Evolutionary conservation across 2,329 filamentous ascomycete species (phyloP).

Genomic region (Aureobasidium sp.): DNA sequence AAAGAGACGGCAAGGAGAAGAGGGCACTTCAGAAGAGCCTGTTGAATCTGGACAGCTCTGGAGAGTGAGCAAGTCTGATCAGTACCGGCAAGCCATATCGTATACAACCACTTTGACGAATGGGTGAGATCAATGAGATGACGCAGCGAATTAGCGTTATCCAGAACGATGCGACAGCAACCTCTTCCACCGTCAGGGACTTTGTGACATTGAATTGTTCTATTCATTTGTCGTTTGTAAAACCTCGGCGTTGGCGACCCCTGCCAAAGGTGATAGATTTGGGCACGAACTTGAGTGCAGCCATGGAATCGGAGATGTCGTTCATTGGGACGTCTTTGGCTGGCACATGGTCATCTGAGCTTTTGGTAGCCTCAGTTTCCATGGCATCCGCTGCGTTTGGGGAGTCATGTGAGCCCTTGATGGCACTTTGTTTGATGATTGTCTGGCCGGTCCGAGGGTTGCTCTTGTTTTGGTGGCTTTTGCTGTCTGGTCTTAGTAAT

Average conservation of each 20-base stretch:
- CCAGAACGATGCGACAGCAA: not conserved
- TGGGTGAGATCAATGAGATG: not conserved
- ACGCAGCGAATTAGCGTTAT: not conserved
- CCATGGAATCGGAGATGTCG: conserved; percentile 60
- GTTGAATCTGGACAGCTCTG: conserved; percentile 17
- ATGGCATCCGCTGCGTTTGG: not conserved
- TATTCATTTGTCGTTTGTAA: too few species aligned
- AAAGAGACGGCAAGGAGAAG: conserved; percentile 65
- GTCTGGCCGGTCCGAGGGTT: not conserved
- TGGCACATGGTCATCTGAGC: not conserved
- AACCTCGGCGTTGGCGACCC: conserved; percentile 47
- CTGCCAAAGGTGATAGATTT: conserved; percentile 59
- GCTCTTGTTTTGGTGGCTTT: not conserved
- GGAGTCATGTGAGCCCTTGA: not conserved
- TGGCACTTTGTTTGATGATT: not conserved
- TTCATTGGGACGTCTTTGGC: conserved; percentile 39
- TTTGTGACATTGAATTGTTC: too few species aligned
- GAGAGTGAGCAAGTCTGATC: not conserved
- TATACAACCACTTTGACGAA: not conserved
- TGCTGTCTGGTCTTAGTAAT: conserved; percentile 55
- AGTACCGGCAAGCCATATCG: not conserved
- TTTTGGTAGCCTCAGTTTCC: not conserved
- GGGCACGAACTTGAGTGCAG: conserved; percentile 64
- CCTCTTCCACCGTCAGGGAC: too few species aligned
- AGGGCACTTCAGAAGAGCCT: conserved; percentile 54